phyloP scores from a whole-genome alignment of 148 eudicot genomes.

The Spergularia marina region DNA sequence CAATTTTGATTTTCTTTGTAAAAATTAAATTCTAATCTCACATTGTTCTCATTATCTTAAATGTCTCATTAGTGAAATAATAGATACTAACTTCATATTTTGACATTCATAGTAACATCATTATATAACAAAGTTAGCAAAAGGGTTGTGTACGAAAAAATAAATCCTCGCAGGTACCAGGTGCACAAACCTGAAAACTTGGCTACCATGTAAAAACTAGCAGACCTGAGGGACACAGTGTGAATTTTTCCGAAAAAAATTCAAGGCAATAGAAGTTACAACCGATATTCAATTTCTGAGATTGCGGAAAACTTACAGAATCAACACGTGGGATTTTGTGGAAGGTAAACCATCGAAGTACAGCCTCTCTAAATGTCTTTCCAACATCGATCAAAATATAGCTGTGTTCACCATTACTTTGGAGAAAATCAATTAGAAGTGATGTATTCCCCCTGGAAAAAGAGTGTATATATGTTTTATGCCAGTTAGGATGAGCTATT shows the following conservation, averaged over 20 bases:
- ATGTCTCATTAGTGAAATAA: too few relatives aligned
- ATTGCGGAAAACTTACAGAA: constrained; percentile 60
- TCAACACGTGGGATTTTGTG: constrained; percentile 84
- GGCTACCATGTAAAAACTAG: too few relatives aligned
- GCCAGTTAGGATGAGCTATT: not conserved
- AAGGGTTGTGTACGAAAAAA: too few relatives aligned
- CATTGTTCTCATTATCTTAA: too few relatives aligned
- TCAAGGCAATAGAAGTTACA: not conserved
- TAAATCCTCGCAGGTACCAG: too few relatives aligned
- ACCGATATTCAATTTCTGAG: not conserved
- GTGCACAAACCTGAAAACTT: too few relatives aligned
- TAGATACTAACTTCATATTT: too few relatives aligned
- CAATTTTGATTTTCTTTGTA: too few relatives aligned
- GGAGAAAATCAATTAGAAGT: constrained; percentile 75
- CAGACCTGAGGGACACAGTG: too few relatives aligned
- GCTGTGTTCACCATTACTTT: constrained; percentile 42
- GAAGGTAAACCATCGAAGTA: constrained; percentile 84
- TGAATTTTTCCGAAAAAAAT: not conserved
- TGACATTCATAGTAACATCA: too few relatives aligned
- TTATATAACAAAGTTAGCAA: too few relatives aligned
- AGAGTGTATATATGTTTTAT: constrained; percentile 2
- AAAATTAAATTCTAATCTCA: too few relatives aligned
- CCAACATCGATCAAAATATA: constrained; percentile 86
- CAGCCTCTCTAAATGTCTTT: constrained; percentile 86
- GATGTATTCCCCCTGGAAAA: constrained; percentile 87